Evolutionary conservation across 2,329 filamentous ascomycete species (phyloP), one percentile per base, ranked within the genome.

Genomic region (Penicillium sp.): DNA sequence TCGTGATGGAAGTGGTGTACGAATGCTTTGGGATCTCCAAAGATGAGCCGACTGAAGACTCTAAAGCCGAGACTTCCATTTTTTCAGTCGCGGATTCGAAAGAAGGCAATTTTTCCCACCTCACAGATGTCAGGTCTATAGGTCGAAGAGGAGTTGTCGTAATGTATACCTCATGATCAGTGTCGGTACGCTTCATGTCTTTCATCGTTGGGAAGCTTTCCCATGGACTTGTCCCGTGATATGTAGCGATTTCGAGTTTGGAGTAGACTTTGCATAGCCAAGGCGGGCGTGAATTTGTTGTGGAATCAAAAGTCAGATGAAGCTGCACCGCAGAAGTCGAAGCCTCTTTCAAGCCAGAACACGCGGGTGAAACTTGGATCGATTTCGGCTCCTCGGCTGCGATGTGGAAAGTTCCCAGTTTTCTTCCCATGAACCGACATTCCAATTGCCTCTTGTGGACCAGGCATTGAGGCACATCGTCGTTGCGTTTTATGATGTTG

Each of bases 61-160:
- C 47, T 14, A 34, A 22, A 31, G 35, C 41, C 20, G 31, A 34
- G 42, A 35, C 25, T 10, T 34, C 25, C 28, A 6, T 20, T 12
- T 49, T 34, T 20, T 35, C 28, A 12, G 10, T 20, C 45, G 45
- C 15, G 15, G 28, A 20, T 20, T 49, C 25, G 35, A 58, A 54
- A 7, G 55, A 48, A 20, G 55, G 55, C 5, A 58, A 39, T 31
- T 48, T 58, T 45, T 53, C 55, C 55, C 55, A 58, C 41, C 41
- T 45, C 5, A 20, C 37, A 15, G 39, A 53, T 39, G 41, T 47
- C 5, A 58, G 22, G n/a, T 58, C 41, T 20, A 54, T 5, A 4
- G 55, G 54, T 10, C 34, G 52, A 20, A 58, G 49, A 2, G 49
- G 39, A 4, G 25, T 48, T n/a, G 22, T 54, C 25, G 45, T 54